A percentile compares a stretch with the other conserved stretches of the same genome.
phyloP scores from a whole-genome alignment of 805 yeast species.

The Yarrowia sp. region DNA sequence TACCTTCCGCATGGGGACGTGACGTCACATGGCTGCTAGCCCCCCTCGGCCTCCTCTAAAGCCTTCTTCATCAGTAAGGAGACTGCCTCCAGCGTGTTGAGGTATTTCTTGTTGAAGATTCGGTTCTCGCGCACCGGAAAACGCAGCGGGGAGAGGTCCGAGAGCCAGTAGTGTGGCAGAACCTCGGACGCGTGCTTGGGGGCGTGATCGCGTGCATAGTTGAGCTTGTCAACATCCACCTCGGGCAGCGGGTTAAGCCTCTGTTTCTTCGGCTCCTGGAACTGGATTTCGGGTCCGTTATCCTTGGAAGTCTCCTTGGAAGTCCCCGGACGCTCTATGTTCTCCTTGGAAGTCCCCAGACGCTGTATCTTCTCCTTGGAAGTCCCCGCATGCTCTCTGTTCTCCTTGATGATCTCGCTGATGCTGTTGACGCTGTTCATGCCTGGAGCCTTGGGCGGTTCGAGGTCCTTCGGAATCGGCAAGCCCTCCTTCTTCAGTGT shows the following conservation, averaged over 20 bases:
- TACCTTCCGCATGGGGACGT: too few relatives aligned
- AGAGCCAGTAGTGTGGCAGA: constrained; percentile 51
- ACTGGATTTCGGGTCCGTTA: constrained; percentile 38
- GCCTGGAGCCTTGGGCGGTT: not conserved
- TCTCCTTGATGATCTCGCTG: not conserved
- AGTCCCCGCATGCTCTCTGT: not conserved
- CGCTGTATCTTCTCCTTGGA: too few relatives aligned
- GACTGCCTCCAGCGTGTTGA: constrained; percentile 31
- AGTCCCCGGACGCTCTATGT: too few relatives aligned
- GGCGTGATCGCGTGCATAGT: not conserved
- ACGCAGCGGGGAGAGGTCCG: constrained; percentile 63
- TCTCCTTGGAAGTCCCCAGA: too few relatives aligned
- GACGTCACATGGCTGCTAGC: too few relatives aligned
- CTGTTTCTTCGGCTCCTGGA: constrained; percentile 48
- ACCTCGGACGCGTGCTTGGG: constrained; percentile 2
- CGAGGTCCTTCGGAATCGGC: not conserved
- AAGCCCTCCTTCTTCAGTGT: not conserved
- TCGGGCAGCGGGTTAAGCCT: not conserved
- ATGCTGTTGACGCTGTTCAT: not conserved
- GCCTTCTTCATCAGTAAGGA: not conserved
- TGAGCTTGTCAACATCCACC: not conserved
- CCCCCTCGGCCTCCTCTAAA: not conserved
- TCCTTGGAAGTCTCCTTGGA: constrained; percentile 37
- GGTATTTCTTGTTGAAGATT: constrained; percentile 43
- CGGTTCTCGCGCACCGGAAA: constrained; percentile 69